phyloP scores from a whole-genome alignment of 2,329 filamentous ascomycete genomes.

The Nannizziopsis barbatae region DNA sequence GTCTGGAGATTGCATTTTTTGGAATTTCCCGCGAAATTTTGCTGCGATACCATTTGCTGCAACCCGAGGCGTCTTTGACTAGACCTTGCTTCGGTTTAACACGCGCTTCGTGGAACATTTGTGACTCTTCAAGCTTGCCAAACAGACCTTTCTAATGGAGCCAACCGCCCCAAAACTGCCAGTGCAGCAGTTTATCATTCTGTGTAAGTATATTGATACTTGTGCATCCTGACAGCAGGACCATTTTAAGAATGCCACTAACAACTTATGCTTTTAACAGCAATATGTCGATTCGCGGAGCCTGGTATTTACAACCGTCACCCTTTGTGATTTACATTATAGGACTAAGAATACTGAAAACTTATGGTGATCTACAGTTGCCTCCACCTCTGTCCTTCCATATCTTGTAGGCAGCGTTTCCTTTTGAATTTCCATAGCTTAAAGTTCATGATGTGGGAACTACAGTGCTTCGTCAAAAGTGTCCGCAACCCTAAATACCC shows the following conservation, averaged over 20 bases:
- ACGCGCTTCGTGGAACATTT: not conserved
- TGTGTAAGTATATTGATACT: conserved; percentile 45
- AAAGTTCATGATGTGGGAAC: no score
- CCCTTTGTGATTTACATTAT: conserved; percentile 12
- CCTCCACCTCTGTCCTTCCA: conserved; percentile 61
- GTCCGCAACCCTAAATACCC: no score
- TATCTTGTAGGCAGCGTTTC: conserved; percentile 33
- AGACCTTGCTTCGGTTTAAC: no score
- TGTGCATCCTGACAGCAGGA: not conserved
- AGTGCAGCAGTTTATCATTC: conserved; percentile 62
- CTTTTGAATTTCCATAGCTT: not conserved
- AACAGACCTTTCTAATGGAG: not conserved
- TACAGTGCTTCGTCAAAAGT: not conserved
- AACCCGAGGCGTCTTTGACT: no score
- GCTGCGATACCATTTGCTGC: no score
- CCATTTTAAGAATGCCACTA: not conserved
- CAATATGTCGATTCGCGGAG: conserved; percentile 67
- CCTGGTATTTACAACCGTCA: conserved; percentile 41
- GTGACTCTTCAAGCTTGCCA: not conserved
- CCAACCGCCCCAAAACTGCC: conserved; percentile 49
- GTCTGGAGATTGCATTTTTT: no score
- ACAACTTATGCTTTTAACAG: conserved; percentile 34
- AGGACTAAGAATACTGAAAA: conserved; percentile 9
- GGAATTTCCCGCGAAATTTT: no score
- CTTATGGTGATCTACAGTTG: conserved; percentile 21